Evolutionary conservation across 2,329 filamentous ascomycete genomes (phyloP).

Genomic region (Curvularia spicifera): DNA sequence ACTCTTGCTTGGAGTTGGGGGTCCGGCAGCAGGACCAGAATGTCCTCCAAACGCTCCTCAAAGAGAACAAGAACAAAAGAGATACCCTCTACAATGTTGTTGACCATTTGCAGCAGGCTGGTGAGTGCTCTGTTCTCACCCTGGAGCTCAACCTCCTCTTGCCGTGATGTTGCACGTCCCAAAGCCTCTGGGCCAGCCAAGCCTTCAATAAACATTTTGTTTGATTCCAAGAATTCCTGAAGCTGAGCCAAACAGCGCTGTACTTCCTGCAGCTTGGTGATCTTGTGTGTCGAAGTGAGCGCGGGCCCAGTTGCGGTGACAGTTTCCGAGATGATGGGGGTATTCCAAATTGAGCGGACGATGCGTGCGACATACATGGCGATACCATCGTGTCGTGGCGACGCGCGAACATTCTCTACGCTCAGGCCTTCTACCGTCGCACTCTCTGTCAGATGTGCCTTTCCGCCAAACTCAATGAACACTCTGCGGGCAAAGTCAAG

Average conservation of each 20-base stretch:
- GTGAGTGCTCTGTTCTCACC: constrained; percentile 93
- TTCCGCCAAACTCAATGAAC: constrained; percentile 92
- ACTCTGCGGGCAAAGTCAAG: constrained; percentile 83
- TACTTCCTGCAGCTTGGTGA: constrained; percentile 73
- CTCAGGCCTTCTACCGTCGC: constrained; percentile 66
- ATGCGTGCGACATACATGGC: constrained; percentile 86
- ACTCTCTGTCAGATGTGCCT: constrained; percentile 83
- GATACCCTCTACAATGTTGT: constrained; percentile 92
- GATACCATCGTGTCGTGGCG: constrained; percentile 86
- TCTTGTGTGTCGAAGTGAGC: constrained; percentile 70
- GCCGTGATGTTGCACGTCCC: constrained; percentile 76
- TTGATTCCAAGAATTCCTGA: constrained; percentile 81
- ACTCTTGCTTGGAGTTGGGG: constrained; percentile 71
- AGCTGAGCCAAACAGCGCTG: constrained; percentile 83
- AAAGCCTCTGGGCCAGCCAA: constrained; percentile 88
- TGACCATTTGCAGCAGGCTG: constrained; percentile 82
- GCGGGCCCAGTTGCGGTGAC: constrained; percentile 64
- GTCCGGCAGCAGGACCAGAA: constrained; percentile 75
- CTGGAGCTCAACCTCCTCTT: constrained; percentile 90
- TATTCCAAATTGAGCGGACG: constrained; percentile 88
- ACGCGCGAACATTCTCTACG: constrained; percentile 84
- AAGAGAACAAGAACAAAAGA: constrained; percentile 95
- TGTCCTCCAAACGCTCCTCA: constrained; percentile 89
- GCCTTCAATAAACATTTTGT: constrained; percentile 90
- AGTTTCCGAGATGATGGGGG: constrained; percentile 69